Base-by-base conservation (phyloP, 169 alveolate species). In the Pseudocohnilembus persalinus region DNA sequence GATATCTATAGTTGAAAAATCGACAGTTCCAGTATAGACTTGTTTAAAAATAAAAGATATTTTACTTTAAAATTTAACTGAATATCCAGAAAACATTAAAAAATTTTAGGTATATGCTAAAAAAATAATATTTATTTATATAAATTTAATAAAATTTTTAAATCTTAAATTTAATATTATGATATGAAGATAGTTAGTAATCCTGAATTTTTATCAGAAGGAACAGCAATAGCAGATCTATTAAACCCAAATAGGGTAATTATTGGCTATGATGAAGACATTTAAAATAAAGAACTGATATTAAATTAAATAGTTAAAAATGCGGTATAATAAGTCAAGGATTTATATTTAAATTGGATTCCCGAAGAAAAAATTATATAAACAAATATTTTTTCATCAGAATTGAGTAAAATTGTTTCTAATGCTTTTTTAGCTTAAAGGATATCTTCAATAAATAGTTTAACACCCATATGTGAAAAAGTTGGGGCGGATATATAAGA, bases 181-280 rank as follows among this genome's bases (percentile, higher is more conserved):
- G 72, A 0, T 63, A 73, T 28, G 77, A 76, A 72, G 77, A 88
- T 20, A 49, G 85, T 97, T 25, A 92, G 97, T 0, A 94, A 92
- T 35, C 99, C 99, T 0, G 99, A 97, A 88, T 96, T 97, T 88
- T 89, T 96, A 30, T 97, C 98, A 32, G 98, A 97, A 84, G 98
- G 98, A 26, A 89, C 92, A 26, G 98, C 98, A 29, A 93, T 97
- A 20, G 34, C 89, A 28, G 96, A 95, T 79, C 81, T 95, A 20
- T 83, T 93, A 30, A 72, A 86, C 34, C 98, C 98, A 15, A 98
- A 96, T 73, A 94, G 98, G 87, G 97, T 97, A 0, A 91, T 94
- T 28, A 90, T 94, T 6, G 96, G 96, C 16, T 87, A 92, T 24
- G 88, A 84, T 0, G 1, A 34, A 29, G 34, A 77, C 27, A 30